Conservation (phyloP, 305 asterid species). For the Ilex paraguariensis region DNA sequence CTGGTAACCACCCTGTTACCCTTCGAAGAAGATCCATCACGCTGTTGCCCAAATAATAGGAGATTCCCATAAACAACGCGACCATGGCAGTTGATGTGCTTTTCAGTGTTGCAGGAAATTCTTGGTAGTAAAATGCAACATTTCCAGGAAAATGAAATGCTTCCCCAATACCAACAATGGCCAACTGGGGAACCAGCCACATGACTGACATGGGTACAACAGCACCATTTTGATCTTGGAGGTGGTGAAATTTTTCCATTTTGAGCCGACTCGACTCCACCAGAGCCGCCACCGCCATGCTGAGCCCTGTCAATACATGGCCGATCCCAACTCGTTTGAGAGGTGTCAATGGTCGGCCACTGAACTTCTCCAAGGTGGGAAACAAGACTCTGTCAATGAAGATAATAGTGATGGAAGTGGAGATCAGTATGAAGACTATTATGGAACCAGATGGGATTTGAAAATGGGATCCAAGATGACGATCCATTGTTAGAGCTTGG, state of each 20-base stretch:
- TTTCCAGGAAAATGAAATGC: slow-evolving; percentile 30
- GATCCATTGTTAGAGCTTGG: slow-evolving; percentile 43
- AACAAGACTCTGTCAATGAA: slow-evolving; percentile 17
- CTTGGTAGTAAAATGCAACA: slow-evolving; percentile 26
- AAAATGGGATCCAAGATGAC: slow-evolving; percentile 20
- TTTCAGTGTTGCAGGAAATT: slow-evolving; percentile 40
- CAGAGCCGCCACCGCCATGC: slow-evolving; percentile 35
- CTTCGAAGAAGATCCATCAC: slow-evolving; percentile 28
- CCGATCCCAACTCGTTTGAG: slow-evolving; percentile 43
- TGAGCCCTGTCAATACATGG: slow-evolving; percentile 28
- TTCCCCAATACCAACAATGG: slow-evolving; percentile 18
- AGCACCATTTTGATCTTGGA: not conserved
- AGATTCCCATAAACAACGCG: slow-evolving; percentile 25
- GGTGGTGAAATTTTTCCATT: slow-evolving; percentile 1
- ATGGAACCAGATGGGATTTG: slow-evolving; percentile 33
- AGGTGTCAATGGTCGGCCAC: slow-evolving; percentile 12
- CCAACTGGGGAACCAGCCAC: slow-evolving; percentile 23
- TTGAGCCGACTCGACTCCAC: slow-evolving; percentile 33
- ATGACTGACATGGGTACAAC: slow-evolving; percentile 30
- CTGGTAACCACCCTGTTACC: slow-evolving; percentile 44
- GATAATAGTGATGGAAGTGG: slow-evolving; percentile 18
- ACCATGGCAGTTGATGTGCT: slow-evolving; percentile 44
- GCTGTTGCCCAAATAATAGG: slow-evolving; percentile 26
- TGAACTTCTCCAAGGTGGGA: slow-evolving; percentile 21
- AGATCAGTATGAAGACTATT: slow-evolving; percentile 22